Base-by-base conservation (phyloP, 495 filamentous ascomycete species). In the Neurospora sp. region DNA sequence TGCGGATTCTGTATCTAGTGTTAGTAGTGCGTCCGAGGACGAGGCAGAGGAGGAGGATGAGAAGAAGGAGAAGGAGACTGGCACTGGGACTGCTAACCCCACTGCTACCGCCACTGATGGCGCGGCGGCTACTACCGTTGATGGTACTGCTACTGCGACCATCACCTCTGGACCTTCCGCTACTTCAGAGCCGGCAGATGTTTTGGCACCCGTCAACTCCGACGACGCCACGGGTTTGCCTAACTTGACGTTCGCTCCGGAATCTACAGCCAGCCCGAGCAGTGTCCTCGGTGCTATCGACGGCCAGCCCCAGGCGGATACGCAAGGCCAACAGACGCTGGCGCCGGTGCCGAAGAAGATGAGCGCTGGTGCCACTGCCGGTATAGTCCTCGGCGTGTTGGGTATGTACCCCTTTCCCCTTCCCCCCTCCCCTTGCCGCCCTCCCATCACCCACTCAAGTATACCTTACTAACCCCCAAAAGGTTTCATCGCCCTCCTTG, bases 1-100 rank as follows among this genome's bases (percentile, higher is more conserved):
- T 17, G 54, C 62, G 28, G 10, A 28, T 4, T 38, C 71, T 4
- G 74, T 62, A 11, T 62, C 54, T 3, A 31, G 54, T 8, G 21
- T 62, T 1, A 31, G 54, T 17, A 62, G 54, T 31, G 42, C 7
- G 43, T 39, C 72, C 11, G 74, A 54, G 28, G 71, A 73, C 11
- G 71, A 72, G 5, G 73, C 69, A 0, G 66, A 69, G 2, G 69
- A 72, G 39, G 59, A 11, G 84, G 79, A 85, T 36, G 81, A 40
- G 88, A 91, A 75, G 80, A 74, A 9, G 90, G 31, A 36, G 13
- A 13, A 31, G 54, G 31, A 31, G 6, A 66, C 54, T 0, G 3
- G 28, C 2, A 66, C 54, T 3, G 54, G 13, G 0, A 19, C 13
- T 34, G 28, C 38, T 39, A 21, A 21, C 7, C 7, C n/a, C 0